Evolutionary conservation across 2,329 filamentous ascomycete genomes (phyloP), one percentile per base, ranked within the genome.

Genomic region (Tolypocladium tropicale): DNA sequence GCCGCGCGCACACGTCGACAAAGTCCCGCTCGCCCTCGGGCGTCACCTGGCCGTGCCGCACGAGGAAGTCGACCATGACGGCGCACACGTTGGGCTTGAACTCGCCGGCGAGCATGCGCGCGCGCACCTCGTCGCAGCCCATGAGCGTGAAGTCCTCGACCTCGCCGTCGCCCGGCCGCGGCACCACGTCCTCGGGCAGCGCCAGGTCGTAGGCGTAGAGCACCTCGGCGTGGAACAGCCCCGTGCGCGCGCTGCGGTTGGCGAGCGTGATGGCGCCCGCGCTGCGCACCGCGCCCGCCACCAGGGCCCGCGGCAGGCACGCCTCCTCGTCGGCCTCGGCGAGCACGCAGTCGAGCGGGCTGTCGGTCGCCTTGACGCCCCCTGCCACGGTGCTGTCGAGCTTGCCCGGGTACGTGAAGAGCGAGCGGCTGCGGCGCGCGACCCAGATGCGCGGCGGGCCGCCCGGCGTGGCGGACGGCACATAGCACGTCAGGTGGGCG

Each of bases 21-120:
- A 86, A 94, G 61, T 89, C 79, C 54, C 74, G 74, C 72, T 95
- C 89, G 56, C 83, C 86, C 66, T 90, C 88, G 0, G 80, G 71
- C 1, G 84, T 92, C 57, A 95, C 66, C 53, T 90, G 75, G 0
- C 88, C 88, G 68, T 91, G 89, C 28, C 90, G 74, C 50, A 95
- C 74, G 63, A 95, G 83, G 68, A 95, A 95, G 65, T 95, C 90
- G 52, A 94, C 76, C 73, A 93, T 76, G 52, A 93, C 85, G 33
- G 87, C 67, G 30, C 87, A 85, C 63, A 89, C 90, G 64, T 95
- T 94, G 0, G 90, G 86, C 76, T 95, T 95, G 74, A 95, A 95
- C 67, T 90, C 83, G 3, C 84, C 84, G 18, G 74, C 75, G 21
- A 76, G 71, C 74, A 95, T 75, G 1, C 83, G 82, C 54, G 73